Conservation (phyloP, 176 grass and related monocot genomes). For the Cenchrus purpureus region DNA sequence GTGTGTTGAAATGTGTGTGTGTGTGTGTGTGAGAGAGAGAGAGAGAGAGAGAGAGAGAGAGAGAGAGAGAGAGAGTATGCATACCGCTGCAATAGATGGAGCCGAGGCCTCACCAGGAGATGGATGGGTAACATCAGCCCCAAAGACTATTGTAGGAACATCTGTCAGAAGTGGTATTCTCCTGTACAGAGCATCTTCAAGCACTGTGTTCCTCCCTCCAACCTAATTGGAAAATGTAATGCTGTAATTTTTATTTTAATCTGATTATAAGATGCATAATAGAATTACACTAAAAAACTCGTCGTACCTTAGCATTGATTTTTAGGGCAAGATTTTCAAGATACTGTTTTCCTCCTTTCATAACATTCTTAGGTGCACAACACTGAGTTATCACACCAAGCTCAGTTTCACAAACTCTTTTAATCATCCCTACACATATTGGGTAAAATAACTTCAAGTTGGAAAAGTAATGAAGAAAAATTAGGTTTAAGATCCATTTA, state of each 20-base stretch:
- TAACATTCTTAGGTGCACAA: slow-evolving; percentile 59
- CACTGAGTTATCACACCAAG: slow-evolving; percentile 75
- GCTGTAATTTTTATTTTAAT: neutral
- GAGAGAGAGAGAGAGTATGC: neutral
- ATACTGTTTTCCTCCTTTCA: slow-evolving; percentile 59
- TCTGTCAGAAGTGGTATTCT: slow-evolving; percentile 67
- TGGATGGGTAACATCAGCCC: slow-evolving; percentile 86
- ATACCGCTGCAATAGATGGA: slow-evolving; percentile 76
- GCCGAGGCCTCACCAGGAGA: slow-evolving; percentile 64
- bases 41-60: neutral
- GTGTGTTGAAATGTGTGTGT: neutral
- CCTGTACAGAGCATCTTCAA: slow-evolving; percentile 60
- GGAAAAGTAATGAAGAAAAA: neutral
- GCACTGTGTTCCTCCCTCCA: slow-evolving; percentile 68
- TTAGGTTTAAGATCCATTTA: neutral
- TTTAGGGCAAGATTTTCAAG: slow-evolving; percentile 81
- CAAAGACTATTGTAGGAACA: slow-evolving; percentile 68
- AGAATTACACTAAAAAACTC: neutral
- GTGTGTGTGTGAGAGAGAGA: too few species aligned
- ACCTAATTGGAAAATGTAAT: slow-evolving; percentile 47
- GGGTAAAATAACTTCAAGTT: neutral
- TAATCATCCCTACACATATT: slow-evolving; percentile 58
- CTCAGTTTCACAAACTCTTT: slow-evolving; percentile 71
- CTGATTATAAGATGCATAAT: neutral
- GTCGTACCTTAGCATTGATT: slow-evolving; percentile 87